Evolutionary conservation across 2,329 filamentous ascomycete species (phyloP).

Genomic region (Zymoseptoria ardabiliae): DNA sequence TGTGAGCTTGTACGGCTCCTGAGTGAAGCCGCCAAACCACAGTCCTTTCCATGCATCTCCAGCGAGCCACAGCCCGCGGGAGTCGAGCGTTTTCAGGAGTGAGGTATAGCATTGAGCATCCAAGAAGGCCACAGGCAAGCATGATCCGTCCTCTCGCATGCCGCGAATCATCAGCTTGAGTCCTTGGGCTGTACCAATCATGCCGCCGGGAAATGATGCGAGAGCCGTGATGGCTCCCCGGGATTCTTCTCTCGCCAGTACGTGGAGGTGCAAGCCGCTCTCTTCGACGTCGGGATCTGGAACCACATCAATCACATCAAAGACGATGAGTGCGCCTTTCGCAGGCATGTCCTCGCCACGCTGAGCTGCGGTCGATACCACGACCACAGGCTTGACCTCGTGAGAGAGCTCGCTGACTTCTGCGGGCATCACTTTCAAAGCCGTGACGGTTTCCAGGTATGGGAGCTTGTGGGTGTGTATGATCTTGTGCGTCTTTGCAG

Average conservation of each 20-base stretch:
- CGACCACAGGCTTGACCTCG: slow-evolving; percentile 72
- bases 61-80: slow-evolving; percentile 78
- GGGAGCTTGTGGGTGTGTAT: slow-evolving; percentile 72
- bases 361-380: slow-evolving; percentile 77
- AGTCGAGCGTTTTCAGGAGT: slow-evolving; percentile 72
- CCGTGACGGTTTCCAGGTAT: slow-evolving; percentile 67
- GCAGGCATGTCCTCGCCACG: slow-evolving; percentile 86
- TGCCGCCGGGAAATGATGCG: slow-evolving; percentile 63
- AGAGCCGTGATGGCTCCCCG: slow-evolving; percentile 85
- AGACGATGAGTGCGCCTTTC: slow-evolving; percentile 78
- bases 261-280: slow-evolving; percentile 76
- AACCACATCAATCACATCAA: slow-evolving; percentile 85
- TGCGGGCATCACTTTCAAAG: slow-evolving; percentile 73
- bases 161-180: slow-evolving; percentile 97
- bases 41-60: slow-evolving; percentile 88
- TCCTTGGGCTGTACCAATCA: slow-evolving; percentile 87
- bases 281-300: slow-evolving; percentile 80
- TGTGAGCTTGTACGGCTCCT: slow-evolving; percentile 93
- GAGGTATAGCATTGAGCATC: slow-evolving; percentile 94
- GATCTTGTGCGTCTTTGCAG: slow-evolving; percentile 66
- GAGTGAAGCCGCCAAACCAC: slow-evolving; percentile 94
- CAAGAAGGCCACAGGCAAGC: slow-evolving; percentile 92
- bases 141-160: slow-evolving; percentile 86
- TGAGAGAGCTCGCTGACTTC: slow-evolving; percentile 89
- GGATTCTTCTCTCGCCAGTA: slow-evolving; percentile 83